Base-by-base conservation (phyloP, 768 basidiomycete genomes). In the Kwoniella sp. region DNA sequence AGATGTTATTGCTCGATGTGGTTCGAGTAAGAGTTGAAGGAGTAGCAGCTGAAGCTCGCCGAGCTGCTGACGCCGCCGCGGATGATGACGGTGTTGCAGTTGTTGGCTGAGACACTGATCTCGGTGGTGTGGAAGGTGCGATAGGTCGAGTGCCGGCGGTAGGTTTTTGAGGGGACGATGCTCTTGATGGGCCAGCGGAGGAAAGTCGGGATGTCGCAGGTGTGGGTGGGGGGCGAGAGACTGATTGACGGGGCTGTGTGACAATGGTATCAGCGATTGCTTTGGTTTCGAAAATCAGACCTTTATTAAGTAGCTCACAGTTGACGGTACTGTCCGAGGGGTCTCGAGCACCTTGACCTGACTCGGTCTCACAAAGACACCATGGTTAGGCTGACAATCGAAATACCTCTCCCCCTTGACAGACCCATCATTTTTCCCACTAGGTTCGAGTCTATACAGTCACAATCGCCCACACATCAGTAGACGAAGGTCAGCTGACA, bases 371-470 rank as follows among this genome's bases (percentile, higher is more conserved):
- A 97, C 88, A 77, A 99, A 98, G 27, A 98, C 89, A 51, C 96
- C 96, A 82, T 90, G 82, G 29, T 83, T 83, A 51, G 83, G 82
- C 72, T 84, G 85, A 82, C 92, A 97, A 19, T 82, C 83, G 79
- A 99, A 99, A 82, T 98, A 99, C 1, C 80, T 67, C 53, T 86
- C 80, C 17, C 89, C 92, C 36, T 88, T 83, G 8, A 99, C 89
- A 1, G 87, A 85, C 1, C 96, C 96, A 71, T 98, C 91, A 82
- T 99, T 99, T 87, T 98, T 99, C 40, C 96, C 96, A 49, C 86
- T 88, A 8, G 86, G 80, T 71, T 76, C 74, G n/a, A 71, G 50
- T 53, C 75, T 74, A 47, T 15, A 25, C 26, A 19, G 30, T 26
- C 52, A 36, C n/a, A n/a, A 27, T 62, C 49, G 61, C 36, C 61